phyloP scores from a whole-genome alignment of 768 basidiomycete species.

The Lanmaoa pseudosensibilis region DNA sequence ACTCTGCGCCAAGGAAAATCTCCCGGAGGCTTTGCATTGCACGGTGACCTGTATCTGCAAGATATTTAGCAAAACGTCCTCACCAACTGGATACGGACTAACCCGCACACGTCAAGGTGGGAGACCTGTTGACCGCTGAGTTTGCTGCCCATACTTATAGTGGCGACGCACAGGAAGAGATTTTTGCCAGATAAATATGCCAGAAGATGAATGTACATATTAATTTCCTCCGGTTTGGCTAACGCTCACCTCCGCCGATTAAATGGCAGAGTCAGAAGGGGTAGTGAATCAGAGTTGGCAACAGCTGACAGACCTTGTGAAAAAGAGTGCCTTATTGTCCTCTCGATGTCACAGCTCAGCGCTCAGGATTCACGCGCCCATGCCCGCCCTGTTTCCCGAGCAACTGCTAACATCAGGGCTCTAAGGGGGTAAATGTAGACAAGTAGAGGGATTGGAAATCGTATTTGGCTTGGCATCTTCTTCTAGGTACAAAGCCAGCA shows the following conservation, averaged over 20 bases:
- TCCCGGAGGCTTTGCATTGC: not conserved
- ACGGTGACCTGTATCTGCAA: not conserved
- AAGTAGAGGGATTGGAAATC: not conserved
- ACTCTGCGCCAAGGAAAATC: not conserved
- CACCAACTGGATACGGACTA: not conserved
- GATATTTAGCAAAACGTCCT: not conserved
- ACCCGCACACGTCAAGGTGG: not conserved
- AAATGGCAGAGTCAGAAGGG: not conserved
- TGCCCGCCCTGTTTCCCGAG: not conserved
- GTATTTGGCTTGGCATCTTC: not conserved
- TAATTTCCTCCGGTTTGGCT: not conserved
- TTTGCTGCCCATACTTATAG: slow-evolving; percentile 2
- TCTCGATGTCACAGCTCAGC: not conserved
- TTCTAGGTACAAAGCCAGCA: no score
- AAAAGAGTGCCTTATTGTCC: not conserved
- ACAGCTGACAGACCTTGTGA: not conserved
- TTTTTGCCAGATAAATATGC: not conserved
- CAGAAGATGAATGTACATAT: not conserved
- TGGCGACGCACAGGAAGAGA: not conserved
- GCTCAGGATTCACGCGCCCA: not conserved
- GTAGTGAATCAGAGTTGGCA: not conserved
- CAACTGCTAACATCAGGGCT: not conserved
- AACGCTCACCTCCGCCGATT: no score
- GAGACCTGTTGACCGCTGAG: no score
- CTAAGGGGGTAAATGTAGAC: not conserved